Percentiles rank a stretch among this genome's conserved stretches.
These are phyloP conservation scores for Pyricularia sp. DNA, from an alignment of 2,329 filamentous ascomycete genomes.

Conservation along the genomic window DNA sequence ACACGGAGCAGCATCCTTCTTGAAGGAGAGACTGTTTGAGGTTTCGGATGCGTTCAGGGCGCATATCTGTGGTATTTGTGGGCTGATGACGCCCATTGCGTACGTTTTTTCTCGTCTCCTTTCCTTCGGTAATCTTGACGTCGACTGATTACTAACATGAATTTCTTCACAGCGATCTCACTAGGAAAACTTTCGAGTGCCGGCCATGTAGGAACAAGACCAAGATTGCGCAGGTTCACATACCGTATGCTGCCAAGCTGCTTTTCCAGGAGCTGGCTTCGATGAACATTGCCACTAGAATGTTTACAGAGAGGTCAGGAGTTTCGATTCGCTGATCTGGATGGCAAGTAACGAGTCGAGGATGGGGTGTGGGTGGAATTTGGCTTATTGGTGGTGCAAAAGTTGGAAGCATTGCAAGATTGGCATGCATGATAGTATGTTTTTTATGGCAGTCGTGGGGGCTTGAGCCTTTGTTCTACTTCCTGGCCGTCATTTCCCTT, in stretches of 20 bases:
- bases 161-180: conserved; percentile 59
- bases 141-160: conserved; percentile 29
- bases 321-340: conserved; percentile 53
- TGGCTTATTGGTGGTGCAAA: neutral
- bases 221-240: conserved; percentile 94
- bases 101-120: conserved; percentile 44
- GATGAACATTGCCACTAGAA: conserved; percentile 96
- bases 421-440: neutral
- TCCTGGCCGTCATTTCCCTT: neutral
- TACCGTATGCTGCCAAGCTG: conserved; percentile 94
- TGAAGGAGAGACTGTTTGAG: conserved; percentile 95
- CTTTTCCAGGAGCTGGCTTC: conserved; percentile 96
- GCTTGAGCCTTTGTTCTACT: neutral
- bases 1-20: conserved; percentile 92
- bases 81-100: conserved; percentile 98
- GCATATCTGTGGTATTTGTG: conserved; percentile 97
- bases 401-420: neutral
- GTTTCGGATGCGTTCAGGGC: conserved; percentile 97
- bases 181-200: conserved; percentile 94
- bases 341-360: neutral
- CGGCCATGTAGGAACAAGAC: conserved; percentile 99
- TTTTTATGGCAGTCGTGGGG: neutral
- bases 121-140: conserved; percentile 1
- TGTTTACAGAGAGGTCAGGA: conserved; percentile 85
- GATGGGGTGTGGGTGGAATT: neutral